Evolutionary conservation across 208 protist species (phyloP).

Genomic region (Acanthamoeba quina): DNA sequence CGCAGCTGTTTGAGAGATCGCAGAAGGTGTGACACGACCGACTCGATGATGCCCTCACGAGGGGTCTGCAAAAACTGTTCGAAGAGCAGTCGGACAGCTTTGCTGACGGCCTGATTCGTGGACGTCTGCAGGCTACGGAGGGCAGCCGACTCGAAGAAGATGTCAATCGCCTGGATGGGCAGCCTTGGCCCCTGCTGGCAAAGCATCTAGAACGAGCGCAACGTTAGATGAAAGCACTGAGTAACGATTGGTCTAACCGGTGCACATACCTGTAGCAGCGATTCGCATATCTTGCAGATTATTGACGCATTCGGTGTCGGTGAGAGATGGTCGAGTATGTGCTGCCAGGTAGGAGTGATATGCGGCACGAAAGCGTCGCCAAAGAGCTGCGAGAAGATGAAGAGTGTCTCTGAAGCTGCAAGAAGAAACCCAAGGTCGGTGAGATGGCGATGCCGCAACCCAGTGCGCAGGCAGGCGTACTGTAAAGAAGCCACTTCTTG

Average conservation of each 20-base stretch:
- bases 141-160: conserved; percentile 34
- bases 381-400: conserved; percentile 44
- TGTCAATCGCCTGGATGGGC: conserved; percentile 18
- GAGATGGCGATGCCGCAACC: background rate
- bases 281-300: conserved; percentile 49
- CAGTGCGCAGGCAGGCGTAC: background rate
- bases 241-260: background rate
- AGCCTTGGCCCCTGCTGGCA: background rate
- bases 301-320: background rate
- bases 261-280: conserved; percentile 14
- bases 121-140: background rate
- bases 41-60: conserved; percentile 17
- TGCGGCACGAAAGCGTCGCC: conserved; percentile 31
- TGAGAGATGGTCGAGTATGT: conserved; percentile 22
- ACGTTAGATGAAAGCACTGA: background rate
- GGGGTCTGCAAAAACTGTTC: conserved; percentile 46
- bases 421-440: background rate
- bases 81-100: background rate
- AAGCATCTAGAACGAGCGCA: conserved; percentile 35
- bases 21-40: background rate
- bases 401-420: background rate
- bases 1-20: background rate
- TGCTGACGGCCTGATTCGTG: background rate
- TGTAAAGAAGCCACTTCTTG: conserved; percentile 24
- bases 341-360: background rate